A percentile compares a stretch with the other conserved stretches of the same genome.
Evolutionary conservation across 2,329 filamentous ascomycete genomes (phyloP).

Genomic region (Nemania sp.): DNA sequence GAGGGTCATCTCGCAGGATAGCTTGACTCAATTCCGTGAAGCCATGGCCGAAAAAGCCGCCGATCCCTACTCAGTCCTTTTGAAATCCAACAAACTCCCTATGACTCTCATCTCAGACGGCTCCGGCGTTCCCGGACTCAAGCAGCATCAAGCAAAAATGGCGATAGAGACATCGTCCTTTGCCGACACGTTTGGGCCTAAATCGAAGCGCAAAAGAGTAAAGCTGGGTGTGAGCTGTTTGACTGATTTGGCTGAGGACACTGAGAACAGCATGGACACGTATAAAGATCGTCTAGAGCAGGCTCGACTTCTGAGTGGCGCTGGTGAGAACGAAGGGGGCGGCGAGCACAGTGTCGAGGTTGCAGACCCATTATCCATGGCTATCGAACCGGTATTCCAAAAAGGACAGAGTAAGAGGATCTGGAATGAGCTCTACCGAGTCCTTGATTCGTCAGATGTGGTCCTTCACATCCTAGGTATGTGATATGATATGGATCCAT

Average conservation of each 20-base stretch:
- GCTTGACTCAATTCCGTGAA: constrained; percentile 85
- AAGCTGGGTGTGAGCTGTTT: constrained; percentile 88
- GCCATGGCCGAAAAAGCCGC: constrained; percentile 91
- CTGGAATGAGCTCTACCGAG: constrained; percentile 85
- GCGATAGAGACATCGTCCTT: constrained; percentile 89
- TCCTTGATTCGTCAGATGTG: constrained; percentile 78
- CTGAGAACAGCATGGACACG: constrained; percentile 81
- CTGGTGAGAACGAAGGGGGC: constrained; percentile 63
- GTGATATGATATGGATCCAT: not conserved
- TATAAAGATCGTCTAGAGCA: constrained; percentile 87
- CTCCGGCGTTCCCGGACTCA: constrained; percentile 81
- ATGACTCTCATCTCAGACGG: constrained; percentile 92
- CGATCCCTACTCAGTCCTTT: constrained; percentile 92
- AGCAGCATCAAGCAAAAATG: constrained; percentile 95
- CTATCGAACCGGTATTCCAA: constrained; percentile 88
- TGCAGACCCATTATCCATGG: constrained; percentile 66
- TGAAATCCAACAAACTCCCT: constrained; percentile 96
- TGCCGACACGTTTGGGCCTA: constrained; percentile 89
- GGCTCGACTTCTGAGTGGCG: constrained; percentile 79
- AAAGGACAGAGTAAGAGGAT: constrained; percentile 95
- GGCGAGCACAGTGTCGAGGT: constrained; percentile 53
- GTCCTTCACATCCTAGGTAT: constrained; percentile 80
- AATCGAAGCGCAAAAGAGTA: constrained; percentile 90
- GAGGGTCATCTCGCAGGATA: constrained; percentile 87
- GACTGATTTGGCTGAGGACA: constrained; percentile 82